phyloP scores from a whole-genome alignment of 2,329 filamentous ascomycete genomes.

The Diaporthe nobilis region DNA sequence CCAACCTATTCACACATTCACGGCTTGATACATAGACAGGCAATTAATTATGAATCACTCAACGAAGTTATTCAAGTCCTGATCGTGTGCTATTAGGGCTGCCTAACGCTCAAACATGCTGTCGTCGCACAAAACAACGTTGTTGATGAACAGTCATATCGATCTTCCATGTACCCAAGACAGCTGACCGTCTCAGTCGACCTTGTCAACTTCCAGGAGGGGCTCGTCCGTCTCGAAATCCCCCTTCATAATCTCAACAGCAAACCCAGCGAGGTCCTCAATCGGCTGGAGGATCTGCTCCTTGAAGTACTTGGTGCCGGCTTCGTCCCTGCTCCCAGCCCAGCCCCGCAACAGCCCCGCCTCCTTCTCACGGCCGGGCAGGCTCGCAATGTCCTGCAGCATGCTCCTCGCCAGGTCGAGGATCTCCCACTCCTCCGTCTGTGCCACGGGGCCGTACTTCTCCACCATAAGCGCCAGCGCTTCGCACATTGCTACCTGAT shows the following conservation, averaged over 20 bases:
- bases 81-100: neutral
- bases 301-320: slow-evolving; percentile 59
- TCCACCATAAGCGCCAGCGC: slow-evolving; percentile 65
- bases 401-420: slow-evolving; percentile 60
- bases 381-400: slow-evolving; percentile 63
- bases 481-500: slow-evolving; percentile 68
- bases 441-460: slow-evolving; percentile 57
- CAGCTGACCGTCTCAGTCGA: neutral
- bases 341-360: slow-evolving; percentile 60
- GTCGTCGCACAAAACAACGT: neutral
- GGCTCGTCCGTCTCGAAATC: slow-evolving; percentile 53
- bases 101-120: slow-evolving; percentile 4
- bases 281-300: slow-evolving; percentile 64
- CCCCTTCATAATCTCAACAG: slow-evolving; percentile 57
- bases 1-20: neutral
- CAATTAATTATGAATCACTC: no score
- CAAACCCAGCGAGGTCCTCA: slow-evolving; percentile 61
- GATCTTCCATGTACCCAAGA: neutral
- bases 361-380: slow-evolving; percentile 62
- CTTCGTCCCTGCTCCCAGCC: slow-evolving; percentile 56
- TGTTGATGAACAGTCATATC: neutral
- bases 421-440: slow-evolving; percentile 63
- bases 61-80: neutral
- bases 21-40: neutral
- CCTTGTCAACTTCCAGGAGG: slow-evolving; percentile 32